Base-by-base conservation (phyloP, 2,329 filamentous ascomycete genomes). In the Acrodontium crateriforme region DNA sequence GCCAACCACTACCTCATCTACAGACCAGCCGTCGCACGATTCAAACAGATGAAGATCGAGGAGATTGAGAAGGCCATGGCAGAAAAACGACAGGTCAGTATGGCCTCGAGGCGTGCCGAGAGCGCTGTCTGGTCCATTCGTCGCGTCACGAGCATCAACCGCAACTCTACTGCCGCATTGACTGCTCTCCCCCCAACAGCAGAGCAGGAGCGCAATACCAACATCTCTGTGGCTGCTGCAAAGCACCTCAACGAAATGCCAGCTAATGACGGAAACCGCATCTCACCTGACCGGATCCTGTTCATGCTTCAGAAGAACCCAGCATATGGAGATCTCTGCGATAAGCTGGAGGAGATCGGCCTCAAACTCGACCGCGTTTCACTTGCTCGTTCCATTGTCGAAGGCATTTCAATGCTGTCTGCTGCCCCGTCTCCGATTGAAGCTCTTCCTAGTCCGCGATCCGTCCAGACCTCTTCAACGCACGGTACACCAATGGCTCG, bases 1-100 rank as follows among this genome's bases (percentile, higher is more conserved):
- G 5, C 49, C 3, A 35, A 53, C 21, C 53, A 59, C 29, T 34
- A 30, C 6, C 28, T 43, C 22, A 30, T 42, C 16, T 40, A 45
- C 32, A 30, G 27, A 7, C 36, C 31, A 4, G 37, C 31, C 20
- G 38, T 37, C 9, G 26, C 27, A 7, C 21, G 27, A 10, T 41
- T 33, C 33, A 27, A 29, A 25, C 25, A 28, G 11, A 25, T 31
- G n/a, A 12, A 21, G 18, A 24, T 25, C 25, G 25, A 25, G 4
- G 30, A 28, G 19, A 12, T 17, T 6, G 30, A 32, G 14, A 28
- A 33, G 9, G 20, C 18, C 10, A 12, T 30, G 4, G 22, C 14
- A 16, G 31, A 29, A 16, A 31, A 25, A n/a, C 21, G 27, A 2
- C 16, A 25, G 12, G 24, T 29, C 9, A 8, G 13, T n/a, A n/a